Evolutionary conservation across 2,329 filamentous ascomycete genomes (phyloP), one percentile per base, ranked within the genome.

Genomic region (Colletotrichum orbiculare): DNA sequence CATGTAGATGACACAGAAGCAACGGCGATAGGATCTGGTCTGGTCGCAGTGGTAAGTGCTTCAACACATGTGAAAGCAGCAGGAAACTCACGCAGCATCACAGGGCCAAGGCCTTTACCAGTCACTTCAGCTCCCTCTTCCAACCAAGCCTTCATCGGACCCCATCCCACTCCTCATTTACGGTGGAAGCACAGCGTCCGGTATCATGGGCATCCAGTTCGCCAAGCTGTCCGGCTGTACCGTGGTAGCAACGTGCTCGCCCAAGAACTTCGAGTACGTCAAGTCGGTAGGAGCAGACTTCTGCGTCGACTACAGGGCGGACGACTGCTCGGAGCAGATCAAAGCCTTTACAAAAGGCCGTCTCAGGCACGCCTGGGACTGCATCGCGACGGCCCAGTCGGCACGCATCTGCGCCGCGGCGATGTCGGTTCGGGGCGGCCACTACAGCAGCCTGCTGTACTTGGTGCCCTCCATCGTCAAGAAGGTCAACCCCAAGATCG

Each of bases 151-250:
- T 6, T 58, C 72, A 37, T 73, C 75, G n/a, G 74, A 78, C 9
- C 71, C 77, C 43, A 70, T 77, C 46, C 74, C 79, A 0, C 69
- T 83, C 38, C 69, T 83, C 15, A 81, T 82, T 64, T 82, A 83
- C 58, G 82, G 80, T 39, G 81, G 79, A n/a, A 83, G 83, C 73
- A 88, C 83, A 8, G 85, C 85, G 2, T 86, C 86, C 0, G 83
- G 82, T 72, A 83, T 87, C 50, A 82, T 86, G 60, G 81, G 74
- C 6, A 80, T 83, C 66, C 80, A 83, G 69, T 79, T 72, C 67
- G 80, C 79, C 57, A 79, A 78, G 66, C 71, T 76, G 35, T 78
- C 78, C 8, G 80, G 78, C 10, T 76, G 76, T 46, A 74, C 67
- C 7, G 79, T 82, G 6, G 71, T 79, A 7, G 71, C 79, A 0